These are phyloP conservation scores for Neofusicoccum kwambonambiense DNA, from an alignment of 2,329 filamentous ascomycete species.

Conservation along the genomic window DNA sequence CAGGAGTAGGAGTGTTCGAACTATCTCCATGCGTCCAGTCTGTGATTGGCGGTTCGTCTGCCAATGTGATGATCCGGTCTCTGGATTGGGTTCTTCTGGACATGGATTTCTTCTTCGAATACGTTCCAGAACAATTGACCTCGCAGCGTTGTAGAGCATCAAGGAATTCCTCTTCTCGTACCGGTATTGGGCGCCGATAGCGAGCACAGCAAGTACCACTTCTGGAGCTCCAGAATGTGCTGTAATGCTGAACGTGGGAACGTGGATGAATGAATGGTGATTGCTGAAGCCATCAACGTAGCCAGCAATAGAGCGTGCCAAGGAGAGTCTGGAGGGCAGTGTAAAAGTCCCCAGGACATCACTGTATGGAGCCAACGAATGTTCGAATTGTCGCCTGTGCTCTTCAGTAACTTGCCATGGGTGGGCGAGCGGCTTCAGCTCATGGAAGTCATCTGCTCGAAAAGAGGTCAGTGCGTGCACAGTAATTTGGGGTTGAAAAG, in stretches of 20 bases:
- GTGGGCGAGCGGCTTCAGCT: constrained; percentile 10
- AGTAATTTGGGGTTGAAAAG: constrained; percentile 20
- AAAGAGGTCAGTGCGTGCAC: not conserved
- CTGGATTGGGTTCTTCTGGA: not conserved
- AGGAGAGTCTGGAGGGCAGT: not conserved
- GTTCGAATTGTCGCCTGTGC: not conserved
- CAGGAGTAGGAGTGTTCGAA: constrained; percentile 8
- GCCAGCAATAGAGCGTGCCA: constrained; percentile 1
- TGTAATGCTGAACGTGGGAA: constrained; percentile 1
- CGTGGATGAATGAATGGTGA: constrained; percentile 7
- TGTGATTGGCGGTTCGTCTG: not conserved
- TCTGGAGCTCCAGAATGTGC: not conserved
- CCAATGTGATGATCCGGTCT: constrained; percentile 20
- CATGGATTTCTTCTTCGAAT: not conserved
- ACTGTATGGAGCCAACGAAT: not conserved
- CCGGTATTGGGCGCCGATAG: constrained; percentile 10
- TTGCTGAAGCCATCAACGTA: constrained; percentile 10
- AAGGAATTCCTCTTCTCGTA: not conserved
- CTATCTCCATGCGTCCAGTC: constrained; percentile 24
- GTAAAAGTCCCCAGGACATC: not conserved
- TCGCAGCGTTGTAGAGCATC: not conserved
- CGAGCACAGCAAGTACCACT: not conserved
- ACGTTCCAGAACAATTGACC: not conserved
- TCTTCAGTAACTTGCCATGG: constrained; percentile 8
- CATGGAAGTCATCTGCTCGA: constrained; percentile 8